Evolutionary conservation across 1,139 yeast genomes (phyloP).

Genomic region (Wickerhamiella infanticola): DNA sequence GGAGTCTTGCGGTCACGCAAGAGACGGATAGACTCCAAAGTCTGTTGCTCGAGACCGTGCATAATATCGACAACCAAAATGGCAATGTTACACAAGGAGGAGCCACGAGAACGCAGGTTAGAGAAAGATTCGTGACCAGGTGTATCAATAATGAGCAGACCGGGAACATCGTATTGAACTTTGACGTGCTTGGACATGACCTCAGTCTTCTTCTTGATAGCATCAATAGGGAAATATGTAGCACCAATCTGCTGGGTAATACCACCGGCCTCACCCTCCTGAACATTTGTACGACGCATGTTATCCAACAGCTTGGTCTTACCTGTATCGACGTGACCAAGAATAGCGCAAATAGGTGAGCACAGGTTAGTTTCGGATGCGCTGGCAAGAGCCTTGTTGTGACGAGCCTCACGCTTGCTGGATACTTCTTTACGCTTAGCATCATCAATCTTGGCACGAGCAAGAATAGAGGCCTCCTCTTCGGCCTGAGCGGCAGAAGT

Average conservation of each 20-base stretch:
- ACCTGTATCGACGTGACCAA: slow-evolving; percentile 99
- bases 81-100: slow-evolving; percentile 97
- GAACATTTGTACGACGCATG: slow-evolving; percentile 96
- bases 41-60: slow-evolving; percentile 98
- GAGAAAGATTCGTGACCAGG: slow-evolving; percentile 99
- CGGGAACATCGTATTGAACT: slow-evolving; percentile 80
- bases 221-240: slow-evolving; percentile 93
- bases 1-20: slow-evolving; percentile 97
- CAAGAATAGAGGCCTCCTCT: slow-evolving; percentile 7
- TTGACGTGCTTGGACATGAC: slow-evolving; percentile 82
- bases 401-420: slow-evolving; percentile 27
- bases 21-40: slow-evolving; percentile 81
- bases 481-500: slow-evolving; percentile 18
- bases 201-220: slow-evolving; percentile 78
- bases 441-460: slow-evolving; percentile 10
- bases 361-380: slow-evolving; percentile 42
- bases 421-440: slow-evolving; percentile 22
- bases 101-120: slow-evolving; percentile 95
- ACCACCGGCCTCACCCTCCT: slow-evolving; percentile 99
- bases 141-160: slow-evolving; percentile 88
- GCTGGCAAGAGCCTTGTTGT: slow-evolving; percentile 26
- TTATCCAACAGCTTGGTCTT: slow-evolving; percentile 92
- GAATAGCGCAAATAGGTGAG: slow-evolving; percentile 96
- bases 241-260: slow-evolving; percentile 99
- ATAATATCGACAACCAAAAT: slow-evolving; percentile 93